Conservation (phyloP, 108 stramenopile genomes). For the Stephanodiscus minutulus region DNA sequence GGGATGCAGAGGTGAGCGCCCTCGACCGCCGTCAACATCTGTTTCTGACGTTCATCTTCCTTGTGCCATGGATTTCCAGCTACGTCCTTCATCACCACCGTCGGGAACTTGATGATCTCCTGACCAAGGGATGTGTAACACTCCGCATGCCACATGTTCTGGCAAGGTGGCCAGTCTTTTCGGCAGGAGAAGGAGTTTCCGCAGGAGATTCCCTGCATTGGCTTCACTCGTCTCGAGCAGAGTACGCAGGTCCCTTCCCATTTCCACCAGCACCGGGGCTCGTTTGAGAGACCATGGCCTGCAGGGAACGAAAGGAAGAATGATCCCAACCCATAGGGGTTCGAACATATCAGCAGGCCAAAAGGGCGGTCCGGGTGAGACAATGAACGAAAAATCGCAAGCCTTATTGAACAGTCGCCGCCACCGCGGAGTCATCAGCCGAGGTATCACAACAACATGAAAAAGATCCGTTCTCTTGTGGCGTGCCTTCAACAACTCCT, state of each 20-base stretch:
- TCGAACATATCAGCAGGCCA: slow-evolving; percentile 37
- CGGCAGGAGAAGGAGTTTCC: slow-evolving; percentile 19
- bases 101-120: not conserved
- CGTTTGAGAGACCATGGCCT: slow-evolving; percentile 31
- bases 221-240: not conserved
- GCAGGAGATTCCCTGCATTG: slow-evolving; percentile 30
- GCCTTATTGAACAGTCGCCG: slow-evolving; percentile 11
- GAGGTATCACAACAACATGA: slow-evolving; percentile 16
- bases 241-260: slow-evolving; percentile 21
- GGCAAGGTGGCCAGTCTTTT: slow-evolving; percentile 8
- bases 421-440: slow-evolving; percentile 14
- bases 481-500: slow-evolving; percentile 36
- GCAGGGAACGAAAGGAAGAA: slow-evolving; percentile 30
- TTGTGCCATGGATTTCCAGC: slow-evolving; percentile 14
- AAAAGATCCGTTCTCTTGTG: slow-evolving; percentile 30
- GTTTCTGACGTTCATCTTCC: not conserved
- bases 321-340: slow-evolving; percentile 36
- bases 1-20: slow-evolving; percentile 38
- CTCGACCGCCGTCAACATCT: slow-evolving; percentile 5
- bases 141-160: slow-evolving; percentile 10
- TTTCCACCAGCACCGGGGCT: slow-evolving; percentile 23
- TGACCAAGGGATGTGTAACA: slow-evolving; percentile 23
- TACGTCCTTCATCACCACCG: not conserved
- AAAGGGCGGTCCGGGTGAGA: slow-evolving; percentile 3
- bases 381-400: slow-evolving; percentile 8